These are phyloP conservation scores for Trichoderma afroharzianum DNA, from an alignment of 2,329 filamentous ascomycete species.

Conservation along the genomic window DNA sequence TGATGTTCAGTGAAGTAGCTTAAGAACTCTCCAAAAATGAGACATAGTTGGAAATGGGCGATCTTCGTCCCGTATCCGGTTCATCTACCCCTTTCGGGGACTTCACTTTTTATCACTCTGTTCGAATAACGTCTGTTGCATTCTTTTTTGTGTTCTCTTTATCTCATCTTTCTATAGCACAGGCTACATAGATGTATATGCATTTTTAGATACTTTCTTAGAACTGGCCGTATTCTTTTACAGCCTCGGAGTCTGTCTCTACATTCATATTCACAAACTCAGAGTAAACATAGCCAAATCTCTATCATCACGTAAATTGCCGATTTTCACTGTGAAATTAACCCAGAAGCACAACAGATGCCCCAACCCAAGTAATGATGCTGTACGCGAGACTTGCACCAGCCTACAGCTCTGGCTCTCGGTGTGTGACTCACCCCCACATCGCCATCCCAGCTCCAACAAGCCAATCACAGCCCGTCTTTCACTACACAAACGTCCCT, in stretches of 20 bases:
- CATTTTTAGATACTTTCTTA: not conserved
- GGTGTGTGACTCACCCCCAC: not conserved
- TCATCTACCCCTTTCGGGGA: not conserved
- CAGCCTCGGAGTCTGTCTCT: not conserved
- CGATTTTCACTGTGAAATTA: not conserved
- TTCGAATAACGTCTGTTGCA: not conserved
- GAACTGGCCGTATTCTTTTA: not conserved
- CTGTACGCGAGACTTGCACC: not conserved
- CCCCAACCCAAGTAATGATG: not conserved
- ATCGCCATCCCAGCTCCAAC: not conserved
- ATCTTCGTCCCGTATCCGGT: not conserved
- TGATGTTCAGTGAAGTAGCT: not conserved
- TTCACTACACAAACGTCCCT: not conserved
- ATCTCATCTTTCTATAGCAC: not conserved
- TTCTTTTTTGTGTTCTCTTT: not conserved
- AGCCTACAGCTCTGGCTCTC: not conserved
- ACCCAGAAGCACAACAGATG: not conserved
- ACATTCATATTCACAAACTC: not conserved
- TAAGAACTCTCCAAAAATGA: not conserved
- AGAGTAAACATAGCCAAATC: not conserved
- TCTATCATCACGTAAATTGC: rapidly evolving
- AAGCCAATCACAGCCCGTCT: not conserved
- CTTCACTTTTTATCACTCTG: not conserved
- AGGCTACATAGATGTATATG: not conserved
- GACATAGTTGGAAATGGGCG: not conserved